Conservation (phyloP, 805 yeast genomes). For the Pichia insulana region DNA sequence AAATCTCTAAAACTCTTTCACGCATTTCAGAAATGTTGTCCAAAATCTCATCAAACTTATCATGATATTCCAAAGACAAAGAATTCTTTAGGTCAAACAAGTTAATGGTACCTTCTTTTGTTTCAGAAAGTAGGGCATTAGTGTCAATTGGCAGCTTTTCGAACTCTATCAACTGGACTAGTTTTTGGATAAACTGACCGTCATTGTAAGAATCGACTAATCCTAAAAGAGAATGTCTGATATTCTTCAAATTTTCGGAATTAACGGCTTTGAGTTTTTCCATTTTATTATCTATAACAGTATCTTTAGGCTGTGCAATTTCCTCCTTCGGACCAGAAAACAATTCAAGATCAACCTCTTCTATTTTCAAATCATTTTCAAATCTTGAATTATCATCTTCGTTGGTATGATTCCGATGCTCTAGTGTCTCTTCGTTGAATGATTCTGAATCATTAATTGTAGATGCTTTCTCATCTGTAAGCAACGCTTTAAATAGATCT, state of each 20-base stretch:
- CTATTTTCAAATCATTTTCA: not conserved
- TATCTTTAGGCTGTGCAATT: slow-evolving; percentile 10
- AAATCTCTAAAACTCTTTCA: slow-evolving; percentile 65
- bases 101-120: slow-evolving; percentile 31
- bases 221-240: slow-evolving; percentile 64
- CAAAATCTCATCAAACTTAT: slow-evolving; percentile 54
- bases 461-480: slow-evolving; percentile 1
- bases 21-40: slow-evolving; percentile 67
- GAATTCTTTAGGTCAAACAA: slow-evolving; percentile 58
- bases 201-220: slow-evolving; percentile 25
- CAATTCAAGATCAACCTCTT: slow-evolving; percentile 3
- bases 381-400: not conserved
- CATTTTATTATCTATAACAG: slow-evolving; percentile 42
- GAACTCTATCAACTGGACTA: slow-evolving; percentile 16
- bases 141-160: slow-evolving; percentile 18
- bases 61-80: slow-evolving; percentile 40
- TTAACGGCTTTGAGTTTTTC: slow-evolving; percentile 55
- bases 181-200: slow-evolving; percentile 18
- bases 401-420: too few species aligned
- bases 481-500: slow-evolving; percentile 17
- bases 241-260: slow-evolving; percentile 68
- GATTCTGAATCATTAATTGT: too few species aligned
- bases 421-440: not conserved
- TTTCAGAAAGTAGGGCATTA: slow-evolving; percentile 7
- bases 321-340: slow-evolving; percentile 2